Conservation (phyloP, 768 basidiomycete genomes). For the Mycena galopus region DNA sequence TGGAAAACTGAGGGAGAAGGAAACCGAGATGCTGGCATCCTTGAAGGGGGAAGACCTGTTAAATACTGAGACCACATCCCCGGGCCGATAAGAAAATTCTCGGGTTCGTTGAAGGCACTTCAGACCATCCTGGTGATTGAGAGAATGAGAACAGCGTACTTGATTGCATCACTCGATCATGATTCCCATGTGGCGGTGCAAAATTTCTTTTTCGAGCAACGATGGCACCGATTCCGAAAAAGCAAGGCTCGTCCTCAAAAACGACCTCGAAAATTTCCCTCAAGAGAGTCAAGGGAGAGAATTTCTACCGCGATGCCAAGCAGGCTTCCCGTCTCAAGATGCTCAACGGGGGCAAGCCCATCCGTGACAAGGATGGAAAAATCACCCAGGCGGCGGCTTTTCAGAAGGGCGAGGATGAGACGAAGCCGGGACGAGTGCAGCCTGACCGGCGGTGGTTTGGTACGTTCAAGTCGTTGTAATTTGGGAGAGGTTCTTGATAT, state of each 20-base stretch:
- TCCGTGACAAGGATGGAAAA: slow-evolving; percentile 92
- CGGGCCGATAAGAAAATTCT: no score
- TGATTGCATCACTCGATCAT: background rate
- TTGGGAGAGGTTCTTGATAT: background rate
- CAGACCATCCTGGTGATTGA: no score
- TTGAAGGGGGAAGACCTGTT: no score
- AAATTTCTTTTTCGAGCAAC: slow-evolving; percentile 10
- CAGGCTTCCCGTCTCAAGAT: slow-evolving; percentile 88
- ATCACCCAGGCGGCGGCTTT: slow-evolving; percentile 94
- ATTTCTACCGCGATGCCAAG: slow-evolving; percentile 98
- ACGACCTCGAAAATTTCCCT: slow-evolving; percentile 63
- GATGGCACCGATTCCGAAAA: slow-evolving; percentile 61
- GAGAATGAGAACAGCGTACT: no score
- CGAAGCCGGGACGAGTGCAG: slow-evolving; percentile 90
- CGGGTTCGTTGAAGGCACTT: no score
- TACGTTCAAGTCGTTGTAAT: slow-evolving; percentile 54
- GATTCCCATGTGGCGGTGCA: slow-evolving; percentile 6
- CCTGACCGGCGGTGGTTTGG: slow-evolving; percentile 99
- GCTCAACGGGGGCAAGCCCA: slow-evolving; percentile 91
- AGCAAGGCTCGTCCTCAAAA: slow-evolving; percentile 51
- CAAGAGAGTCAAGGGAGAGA: slow-evolving; percentile 90
- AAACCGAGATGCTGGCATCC: no score
- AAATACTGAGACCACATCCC: no score
- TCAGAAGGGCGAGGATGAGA: slow-evolving; percentile 95
- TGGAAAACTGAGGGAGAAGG: no score